These are phyloP conservation scores for Eucalyptus erythrocorys DNA, from an alignment of 345 rosid species.

Conservation along the genomic window DNA sequence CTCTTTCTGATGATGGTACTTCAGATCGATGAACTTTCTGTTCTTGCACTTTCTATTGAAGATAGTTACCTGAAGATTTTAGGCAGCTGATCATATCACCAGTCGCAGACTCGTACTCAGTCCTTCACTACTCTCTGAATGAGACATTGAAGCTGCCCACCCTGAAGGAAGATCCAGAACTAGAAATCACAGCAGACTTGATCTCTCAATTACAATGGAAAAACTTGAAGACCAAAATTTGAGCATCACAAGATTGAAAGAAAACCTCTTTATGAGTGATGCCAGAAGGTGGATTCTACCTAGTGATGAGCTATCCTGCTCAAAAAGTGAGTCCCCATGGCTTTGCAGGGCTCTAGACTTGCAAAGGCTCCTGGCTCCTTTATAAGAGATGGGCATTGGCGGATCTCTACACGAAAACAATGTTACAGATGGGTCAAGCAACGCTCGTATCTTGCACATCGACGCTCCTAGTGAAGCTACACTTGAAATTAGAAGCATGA, in stretches of 20 bases:
- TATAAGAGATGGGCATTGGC: constrained; percentile 37
- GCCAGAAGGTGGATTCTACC: constrained; percentile 34
- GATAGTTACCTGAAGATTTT: constrained; percentile 54
- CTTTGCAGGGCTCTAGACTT: constrained; percentile 44
- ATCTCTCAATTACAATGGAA: constrained; percentile 40
- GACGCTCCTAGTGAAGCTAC: too few species aligned
- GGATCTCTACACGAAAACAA: constrained; percentile 20
- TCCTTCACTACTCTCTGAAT: constrained; percentile 33
- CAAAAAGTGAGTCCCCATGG: constrained; percentile 12
- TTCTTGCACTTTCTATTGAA: background rate
- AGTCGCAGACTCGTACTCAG: constrained; percentile 5
- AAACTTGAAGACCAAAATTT: constrained; percentile 15
- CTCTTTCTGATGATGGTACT: background rate
- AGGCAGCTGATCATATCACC: constrained; percentile 13
- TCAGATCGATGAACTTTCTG: background rate
- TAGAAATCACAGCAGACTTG: constrained; percentile 49
- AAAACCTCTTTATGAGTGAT: constrained; percentile 30
- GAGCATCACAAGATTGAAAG: constrained; percentile 48
- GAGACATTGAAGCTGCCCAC: constrained; percentile 31
- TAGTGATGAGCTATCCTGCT: constrained; percentile 9
- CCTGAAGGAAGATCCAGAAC: constrained; percentile 7
- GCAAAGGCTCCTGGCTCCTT: constrained; percentile 19
- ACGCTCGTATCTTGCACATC: fast-evolving
- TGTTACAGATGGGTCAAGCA: too few species aligned
- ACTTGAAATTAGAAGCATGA: too few species aligned